phyloP scores from a whole-genome alignment of 768 basidiomycete genomes.

The Boletus speciosus region DNA sequence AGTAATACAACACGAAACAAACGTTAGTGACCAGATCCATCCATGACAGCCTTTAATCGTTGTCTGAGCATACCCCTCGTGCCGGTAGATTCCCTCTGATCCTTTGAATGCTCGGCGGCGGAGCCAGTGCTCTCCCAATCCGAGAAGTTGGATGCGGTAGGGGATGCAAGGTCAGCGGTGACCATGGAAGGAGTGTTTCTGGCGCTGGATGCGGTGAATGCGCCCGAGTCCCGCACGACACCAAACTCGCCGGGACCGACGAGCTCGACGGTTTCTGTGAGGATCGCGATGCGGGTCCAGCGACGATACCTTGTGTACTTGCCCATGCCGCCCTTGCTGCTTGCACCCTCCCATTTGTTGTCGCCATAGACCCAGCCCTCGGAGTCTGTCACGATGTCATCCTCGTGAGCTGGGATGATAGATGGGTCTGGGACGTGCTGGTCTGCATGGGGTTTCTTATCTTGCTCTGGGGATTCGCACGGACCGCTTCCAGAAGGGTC shows the following conservation, averaged over 20 bases:
- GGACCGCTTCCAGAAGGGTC: constrained; percentile 20
- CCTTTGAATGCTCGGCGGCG: constrained; percentile 17
- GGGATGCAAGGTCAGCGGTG: constrained; percentile 22
- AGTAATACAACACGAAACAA: constrained; percentile 21
- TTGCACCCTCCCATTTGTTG: constrained; percentile 89
- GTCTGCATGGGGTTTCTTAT: constrained; percentile 20
- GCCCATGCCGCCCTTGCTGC: constrained; percentile 77
- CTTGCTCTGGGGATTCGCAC: constrained; percentile 21
- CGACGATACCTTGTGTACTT: constrained; percentile 87
- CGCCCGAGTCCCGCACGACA: constrained; percentile 25
- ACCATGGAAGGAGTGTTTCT: constrained; percentile 24
- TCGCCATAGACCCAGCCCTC: constrained; percentile 95
- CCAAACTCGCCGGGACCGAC: constrained; percentile 39
- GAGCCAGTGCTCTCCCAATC: constrained; percentile 31
- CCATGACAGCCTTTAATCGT: constrained; percentile 29
- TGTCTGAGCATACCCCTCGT: constrained; percentile 25
- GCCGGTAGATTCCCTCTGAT: constrained; percentile 15
- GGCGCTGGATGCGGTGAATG: constrained; percentile 14
- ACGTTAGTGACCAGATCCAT: constrained; percentile 23
- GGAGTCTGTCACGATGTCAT: constrained; percentile 64
- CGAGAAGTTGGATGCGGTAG: constrained; percentile 29
- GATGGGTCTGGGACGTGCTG: constrained; percentile 28
- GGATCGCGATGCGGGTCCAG: constrained; percentile 82
- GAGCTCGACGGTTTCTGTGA: constrained; percentile 66
- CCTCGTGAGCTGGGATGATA: constrained; percentile 37